phyloP scores from a whole-genome alignment of 2,329 filamentous ascomycete genomes.

The Ramularia endophylla region DNA sequence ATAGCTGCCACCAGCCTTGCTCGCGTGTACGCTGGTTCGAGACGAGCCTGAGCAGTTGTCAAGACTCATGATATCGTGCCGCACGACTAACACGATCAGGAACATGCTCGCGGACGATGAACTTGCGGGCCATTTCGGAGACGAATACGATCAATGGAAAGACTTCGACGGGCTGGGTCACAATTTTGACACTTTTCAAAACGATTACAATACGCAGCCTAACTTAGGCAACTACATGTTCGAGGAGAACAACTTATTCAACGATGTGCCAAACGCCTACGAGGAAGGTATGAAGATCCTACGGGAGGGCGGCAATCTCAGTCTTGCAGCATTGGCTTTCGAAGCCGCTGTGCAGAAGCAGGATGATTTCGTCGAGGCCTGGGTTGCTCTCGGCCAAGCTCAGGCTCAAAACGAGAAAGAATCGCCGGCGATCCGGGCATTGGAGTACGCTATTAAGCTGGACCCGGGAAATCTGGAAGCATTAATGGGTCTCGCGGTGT shows the following conservation, averaged over 20 bases:
- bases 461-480: conserved; percentile 83
- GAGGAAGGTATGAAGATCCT: conserved; percentile 91
- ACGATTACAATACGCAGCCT: conserved; percentile 27
- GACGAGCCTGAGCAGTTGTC: no score
- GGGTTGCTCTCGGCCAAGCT: conserved; percentile 84
- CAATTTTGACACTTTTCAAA: conserved; percentile 46
- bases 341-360: conserved; percentile 93
- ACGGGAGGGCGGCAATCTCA: conserved; percentile 88
- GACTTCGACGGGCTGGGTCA: conserved; percentile 65
- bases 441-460: conserved; percentile 84
- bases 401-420: conserved; percentile 99
- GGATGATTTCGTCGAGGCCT: conserved; percentile 80
- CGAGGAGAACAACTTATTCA: conserved; percentile 88
- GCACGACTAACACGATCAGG: conserved; percentile 60
- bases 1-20: conserved; percentile 8
- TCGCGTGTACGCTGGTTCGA: conserved; percentile 45
- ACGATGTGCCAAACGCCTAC: conserved; percentile 74
- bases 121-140: conserved; percentile 58
- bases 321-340: conserved; percentile 86
- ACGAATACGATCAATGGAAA: conserved; percentile 77
- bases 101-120: conserved; percentile 63
- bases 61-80: no score
- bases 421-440: conserved; percentile 84
- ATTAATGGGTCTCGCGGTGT: conserved; percentile 91
- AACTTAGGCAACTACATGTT: conserved; percentile 87